Conservation (phyloP, 75 land plant genomes). For the Ceratopteris richardii region DNA sequence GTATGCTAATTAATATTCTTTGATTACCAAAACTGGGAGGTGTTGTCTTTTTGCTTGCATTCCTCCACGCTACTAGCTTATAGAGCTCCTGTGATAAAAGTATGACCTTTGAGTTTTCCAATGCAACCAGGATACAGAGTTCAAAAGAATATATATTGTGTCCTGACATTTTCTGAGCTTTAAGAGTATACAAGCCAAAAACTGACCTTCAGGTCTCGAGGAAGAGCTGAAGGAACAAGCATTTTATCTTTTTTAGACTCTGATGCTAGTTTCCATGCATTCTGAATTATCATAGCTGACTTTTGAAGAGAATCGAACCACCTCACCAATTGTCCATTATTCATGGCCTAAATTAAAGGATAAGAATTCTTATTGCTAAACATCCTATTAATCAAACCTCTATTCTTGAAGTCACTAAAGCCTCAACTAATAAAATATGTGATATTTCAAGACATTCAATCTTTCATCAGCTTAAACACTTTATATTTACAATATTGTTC, state of each 20-base stretch:
- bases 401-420: too few species aligned
- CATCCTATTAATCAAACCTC: too few species aligned
- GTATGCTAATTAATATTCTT: too few species aligned
- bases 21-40: constrained; percentile 22
- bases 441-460: too few species aligned
- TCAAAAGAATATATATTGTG: too few species aligned
- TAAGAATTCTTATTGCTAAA: neutral
- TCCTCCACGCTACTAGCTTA: constrained; percentile 7
- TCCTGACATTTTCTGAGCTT: too few species aligned
- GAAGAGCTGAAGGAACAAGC: constrained; percentile 4
- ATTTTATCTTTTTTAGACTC: constrained; percentile 4
- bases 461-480: too few species aligned
- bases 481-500: too few species aligned
- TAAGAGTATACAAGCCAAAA: too few species aligned
- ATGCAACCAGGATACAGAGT: too few species aligned
- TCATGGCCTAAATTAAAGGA: constrained; percentile 7
- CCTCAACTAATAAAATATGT: too few species aligned
- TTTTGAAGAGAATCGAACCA: constrained; percentile 11
- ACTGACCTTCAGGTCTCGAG: constrained; percentile 16
- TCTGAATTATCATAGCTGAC: constrained; percentile 19
- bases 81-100: constrained; percentile 16
- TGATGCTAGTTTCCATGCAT: constrained; percentile 12
- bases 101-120: neutral
- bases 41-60: constrained; percentile 1
- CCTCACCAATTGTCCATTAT: constrained; percentile 1